Percentiles rank a stretch among this genome's conserved stretches.
phyloP scores from a whole-genome alignment of 2,329 filamentous ascomycete species.

The Sclerotiophoma versabilis region DNA sequence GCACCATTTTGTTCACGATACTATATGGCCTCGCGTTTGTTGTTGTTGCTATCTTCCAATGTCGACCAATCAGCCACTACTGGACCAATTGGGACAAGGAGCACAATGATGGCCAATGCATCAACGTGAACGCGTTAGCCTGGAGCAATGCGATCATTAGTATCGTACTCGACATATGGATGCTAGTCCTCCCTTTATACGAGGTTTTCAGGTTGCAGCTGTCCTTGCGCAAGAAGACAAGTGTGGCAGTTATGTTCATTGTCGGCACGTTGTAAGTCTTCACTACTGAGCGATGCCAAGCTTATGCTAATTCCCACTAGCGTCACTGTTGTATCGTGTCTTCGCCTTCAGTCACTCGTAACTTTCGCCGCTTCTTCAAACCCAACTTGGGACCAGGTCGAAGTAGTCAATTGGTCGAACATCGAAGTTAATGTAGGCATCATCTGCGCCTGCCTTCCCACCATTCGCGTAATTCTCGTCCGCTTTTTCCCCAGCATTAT shows the following conservation, averaged over 20 bases:
- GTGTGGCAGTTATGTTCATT: constrained; percentile 48
- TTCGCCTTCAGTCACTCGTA: constrained; percentile 55
- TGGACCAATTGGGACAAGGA: constrained; percentile 43
- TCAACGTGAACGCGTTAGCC: constrained; percentile 43
- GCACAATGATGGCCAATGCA: constrained; percentile 38
- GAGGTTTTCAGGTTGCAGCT: constrained; percentile 44
- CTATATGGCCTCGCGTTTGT: constrained; percentile 32
- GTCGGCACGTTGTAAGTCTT: constrained; percentile 49
- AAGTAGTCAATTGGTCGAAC: constrained; percentile 52
- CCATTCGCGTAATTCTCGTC: constrained; percentile 50
- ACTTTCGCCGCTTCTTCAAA: constrained; percentile 53
- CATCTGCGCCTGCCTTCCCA: constrained; percentile 56
- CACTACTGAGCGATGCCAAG: constrained; percentile 34
- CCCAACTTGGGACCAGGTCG: constrained; percentile 51
- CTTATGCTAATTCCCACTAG: constrained; percentile 27
- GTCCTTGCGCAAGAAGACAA: constrained; percentile 46
- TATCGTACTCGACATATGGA: constrained; percentile 42
- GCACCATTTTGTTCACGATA: constrained; percentile 33
- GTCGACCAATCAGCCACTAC: constrained; percentile 41
- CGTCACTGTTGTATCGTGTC: constrained; percentile 54
- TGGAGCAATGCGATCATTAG: constrained; percentile 46
- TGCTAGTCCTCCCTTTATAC: constrained; percentile 45
- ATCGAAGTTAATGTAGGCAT: constrained; percentile 55
- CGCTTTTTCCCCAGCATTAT: constrained; percentile 47
- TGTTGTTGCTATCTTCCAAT: constrained; percentile 40